Evolutionary conservation across 257 asterid genomes (phyloP), one percentile per base, ranked within the genome.

Genomic region (Petunia axillaris): DNA sequence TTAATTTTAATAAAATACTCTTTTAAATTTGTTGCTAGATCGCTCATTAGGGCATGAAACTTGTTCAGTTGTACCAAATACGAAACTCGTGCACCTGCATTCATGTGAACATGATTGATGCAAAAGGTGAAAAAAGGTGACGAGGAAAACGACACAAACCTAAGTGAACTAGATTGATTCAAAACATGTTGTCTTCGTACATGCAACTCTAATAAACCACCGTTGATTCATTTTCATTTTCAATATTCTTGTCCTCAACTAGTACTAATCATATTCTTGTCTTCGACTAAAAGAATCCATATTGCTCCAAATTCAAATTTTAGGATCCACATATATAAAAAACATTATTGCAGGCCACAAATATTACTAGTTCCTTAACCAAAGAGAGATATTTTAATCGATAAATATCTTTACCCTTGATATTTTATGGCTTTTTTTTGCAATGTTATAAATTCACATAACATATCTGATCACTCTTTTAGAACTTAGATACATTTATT

Each of bases 291-390:
- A 80, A 57, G 59, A 80, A 59, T 79, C 78, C 46, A 77, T 25
- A 25, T 36, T 81, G 7, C 71, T 46, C 46, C 74, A 74, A 35
- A 38, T 52, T 62, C 80, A 78, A 48, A 76, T 76, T 35, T 71
- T 57, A 36, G 57, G 50, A 57, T 44, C 77, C 77, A 70, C 77
- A 73, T 65, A 35, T 60, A 25, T 5, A 59, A 16, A 43, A 58
- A 6, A 8, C 64, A 59, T 25, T 35, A 78, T 38, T 78, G 75
- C 70, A 71, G 46, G 76, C 86, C 81, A 84, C 80, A 84, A 75
- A 55, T 58, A 76, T n/a, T 55, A 55, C 53, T 78, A n/a, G n/a
- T n/a, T 68, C 64, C 75, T 67, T 11, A 73, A 79, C 8, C 36
- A 63, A 65, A 25, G 44, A 41, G 16, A 50, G 63, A 65, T 8